phyloP scores from a whole-genome alignment of 108 stramenopile species.

The Skeletonema menzelii region DNA sequence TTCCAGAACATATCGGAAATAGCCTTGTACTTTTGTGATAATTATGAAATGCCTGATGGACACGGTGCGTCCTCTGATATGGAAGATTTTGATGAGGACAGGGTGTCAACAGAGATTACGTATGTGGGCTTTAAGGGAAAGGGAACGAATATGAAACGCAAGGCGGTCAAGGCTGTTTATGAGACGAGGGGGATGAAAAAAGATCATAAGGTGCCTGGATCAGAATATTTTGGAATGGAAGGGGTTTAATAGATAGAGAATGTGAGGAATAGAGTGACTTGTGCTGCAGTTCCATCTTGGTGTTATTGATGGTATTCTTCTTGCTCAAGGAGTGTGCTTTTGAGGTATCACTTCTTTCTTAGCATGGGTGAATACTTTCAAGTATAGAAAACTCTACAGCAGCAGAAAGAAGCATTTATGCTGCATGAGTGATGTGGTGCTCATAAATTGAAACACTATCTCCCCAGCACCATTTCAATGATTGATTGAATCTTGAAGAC shows the following conservation, averaged over 20 bases:
- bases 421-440: too few relatives aligned
- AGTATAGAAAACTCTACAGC: too few relatives aligned
- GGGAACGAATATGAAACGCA: slow-evolving; percentile 68
- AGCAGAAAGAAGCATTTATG: too few relatives aligned
- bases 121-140: slow-evolving; percentile 87
- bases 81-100: slow-evolving; percentile 53
- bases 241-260: slow-evolving; percentile 20
- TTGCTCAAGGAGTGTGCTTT: too few relatives aligned
- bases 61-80: slow-evolving; percentile 28
- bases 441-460: too few relatives aligned
- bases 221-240: slow-evolving; percentile 49
- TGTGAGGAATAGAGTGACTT: not conserved
- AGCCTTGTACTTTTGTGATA: slow-evolving; percentile 76
- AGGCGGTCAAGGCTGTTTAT: slow-evolving; percentile 78
- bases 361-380: too few relatives aligned
- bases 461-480: too few relatives aligned
- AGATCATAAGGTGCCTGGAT: slow-evolving; percentile 77
- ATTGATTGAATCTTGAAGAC: too few relatives aligned
- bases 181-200: slow-evolving; percentile 76
- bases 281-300: too few relatives aligned
- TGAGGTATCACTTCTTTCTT: too few relatives aligned
- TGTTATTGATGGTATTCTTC: too few relatives aligned
- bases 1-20: slow-evolving; percentile 79
- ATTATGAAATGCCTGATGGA: slow-evolving; percentile 51
- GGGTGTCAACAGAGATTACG: slow-evolving; percentile 65